Conservation (phyloP, 352 stramenopile species). For the Discostella stelligera region DNA sequence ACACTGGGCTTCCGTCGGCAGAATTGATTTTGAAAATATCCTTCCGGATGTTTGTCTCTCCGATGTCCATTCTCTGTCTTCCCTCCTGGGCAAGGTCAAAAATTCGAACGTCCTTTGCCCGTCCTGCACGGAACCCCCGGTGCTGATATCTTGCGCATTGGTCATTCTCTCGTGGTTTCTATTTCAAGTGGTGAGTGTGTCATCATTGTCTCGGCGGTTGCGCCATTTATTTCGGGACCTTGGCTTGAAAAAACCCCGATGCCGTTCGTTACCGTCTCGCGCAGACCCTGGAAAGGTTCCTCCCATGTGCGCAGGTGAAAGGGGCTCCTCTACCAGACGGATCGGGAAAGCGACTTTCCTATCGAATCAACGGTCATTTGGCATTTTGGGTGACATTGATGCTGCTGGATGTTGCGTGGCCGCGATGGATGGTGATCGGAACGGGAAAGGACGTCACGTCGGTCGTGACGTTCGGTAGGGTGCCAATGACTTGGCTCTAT, state of each 20-base stretch:
- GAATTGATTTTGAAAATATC: not conserved
- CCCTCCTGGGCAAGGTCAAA: conserved; percentile 4
- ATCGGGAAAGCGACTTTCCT: conserved; percentile 57
- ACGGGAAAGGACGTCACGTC: not conserved
- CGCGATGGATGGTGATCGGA: conserved; percentile 36
- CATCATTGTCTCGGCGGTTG: not conserved
- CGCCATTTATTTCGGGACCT: not conserved
- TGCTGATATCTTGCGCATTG: conserved; percentile 42
- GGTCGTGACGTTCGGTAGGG: conserved; percentile 40
- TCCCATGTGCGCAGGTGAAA: conserved; percentile 80
- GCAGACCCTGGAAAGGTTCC: conserved; percentile 76
- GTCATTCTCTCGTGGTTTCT: conserved; percentile 79
- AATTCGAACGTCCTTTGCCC: conserved; percentile 40
- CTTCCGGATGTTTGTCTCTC: conserved; percentile 9
- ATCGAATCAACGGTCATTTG: conserved; percentile 87
- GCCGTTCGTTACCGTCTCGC: not conserved
- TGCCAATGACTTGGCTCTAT: conserved; percentile 62
- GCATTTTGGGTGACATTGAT: conserved; percentile 85
- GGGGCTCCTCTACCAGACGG: conserved; percentile 71
- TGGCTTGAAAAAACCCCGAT: not conserved
- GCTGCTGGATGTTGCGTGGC: conserved; percentile 57
- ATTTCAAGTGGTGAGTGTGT: conserved; percentile 74
- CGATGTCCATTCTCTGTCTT: not conserved
- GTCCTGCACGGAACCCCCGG: conserved; percentile 22
- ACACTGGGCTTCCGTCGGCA: conserved; percentile 54